Evolutionary conservation across 2,329 filamentous ascomycete species (phyloP), one percentile per base, ranked within the genome.

Genomic region (Aspergillus fumigatiaffinis): DNA sequence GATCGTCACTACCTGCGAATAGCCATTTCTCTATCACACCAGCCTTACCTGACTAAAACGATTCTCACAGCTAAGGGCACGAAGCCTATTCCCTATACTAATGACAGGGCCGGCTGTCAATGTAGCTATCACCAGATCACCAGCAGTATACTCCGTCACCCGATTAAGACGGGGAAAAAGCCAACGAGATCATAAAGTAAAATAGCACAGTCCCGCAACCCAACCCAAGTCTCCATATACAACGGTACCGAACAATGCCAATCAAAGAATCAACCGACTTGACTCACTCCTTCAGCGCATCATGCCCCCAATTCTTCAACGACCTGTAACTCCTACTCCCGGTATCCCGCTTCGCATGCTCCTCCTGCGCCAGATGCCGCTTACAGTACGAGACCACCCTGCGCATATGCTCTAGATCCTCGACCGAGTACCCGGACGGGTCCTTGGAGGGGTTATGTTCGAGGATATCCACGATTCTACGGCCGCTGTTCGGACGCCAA

Each of bases 381-480:
- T 88, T 89, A 68, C 83, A 86, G 60, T 87, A 87, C 0, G 84
- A 78, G 0, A 87, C 85, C 0, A 87, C 86, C 61, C 80, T 82
- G 51, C 84, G 77, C 84, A 87, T 87, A 60, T 87, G 86, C 50
- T 79, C 71, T 21, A 87, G 71, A 54, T 84, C 80, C 1, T 80
- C 76, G 3, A 86, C 78, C 0, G 80, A 80, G 67, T 88, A 88
- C 56, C 81, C 78, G 6, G 78, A 77, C 0, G 80, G 76, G 7
- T 84, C 76, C 62, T 84, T 87, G 8, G 80, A 73, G 0, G 84
- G 84, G 55, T 88, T 88, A 58, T 82, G 80, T 63, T 84, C 79
- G 14, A 89, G 71, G 35, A 88, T 88, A 52, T 82, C 73, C 51
- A 87, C 80, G 59, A 88, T 88, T 63, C 83, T 84, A 51, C 84